Conservation (phyloP, 2,329 filamentous ascomycete genomes). For the Phialophora tarda region DNA sequence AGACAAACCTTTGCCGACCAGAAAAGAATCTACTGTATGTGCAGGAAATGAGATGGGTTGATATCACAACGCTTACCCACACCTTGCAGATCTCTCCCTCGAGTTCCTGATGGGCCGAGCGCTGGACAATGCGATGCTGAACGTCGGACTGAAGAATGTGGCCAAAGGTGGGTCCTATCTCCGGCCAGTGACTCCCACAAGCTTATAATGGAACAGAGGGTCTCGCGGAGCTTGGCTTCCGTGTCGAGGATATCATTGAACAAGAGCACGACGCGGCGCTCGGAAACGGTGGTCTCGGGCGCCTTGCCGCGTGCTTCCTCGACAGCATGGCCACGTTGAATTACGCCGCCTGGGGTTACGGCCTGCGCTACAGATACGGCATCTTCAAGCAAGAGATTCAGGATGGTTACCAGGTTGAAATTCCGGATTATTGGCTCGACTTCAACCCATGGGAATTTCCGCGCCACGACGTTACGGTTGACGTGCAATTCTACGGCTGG, state of each 20-base stretch:
- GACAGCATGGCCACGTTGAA: slow-evolving; percentile 94
- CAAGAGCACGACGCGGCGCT: slow-evolving; percentile 97
- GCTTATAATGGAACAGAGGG: slow-evolving; percentile 65
- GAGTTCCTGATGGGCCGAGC: slow-evolving; percentile 98
- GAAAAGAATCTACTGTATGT: slow-evolving; percentile 87
- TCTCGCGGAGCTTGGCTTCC: slow-evolving; percentile 87
- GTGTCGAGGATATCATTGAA: slow-evolving; percentile 90
- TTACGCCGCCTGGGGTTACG: slow-evolving; percentile 97
- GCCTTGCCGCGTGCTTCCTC: slow-evolving; percentile 93
- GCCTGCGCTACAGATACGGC: slow-evolving; percentile 90
- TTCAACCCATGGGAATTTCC: slow-evolving; percentile 99
- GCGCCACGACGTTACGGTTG: slow-evolving; percentile 90
- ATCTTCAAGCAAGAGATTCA: slow-evolving; percentile 99
- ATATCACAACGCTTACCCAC: slow-evolving; percentile 15
- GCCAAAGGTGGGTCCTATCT: slow-evolving; percentile 68
- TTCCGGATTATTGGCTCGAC: slow-evolving; percentile 98
- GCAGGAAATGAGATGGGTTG: background rate
- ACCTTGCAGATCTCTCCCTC: slow-evolving; percentile 75
- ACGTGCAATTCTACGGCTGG: slow-evolving; percentile 94
- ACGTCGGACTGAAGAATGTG: slow-evolving; percentile 83
- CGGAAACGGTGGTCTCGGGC: slow-evolving; percentile 92
- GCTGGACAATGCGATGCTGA: slow-evolving; percentile 98
- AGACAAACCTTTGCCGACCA: slow-evolving; percentile 86
- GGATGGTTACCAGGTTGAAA: slow-evolving; percentile 96
- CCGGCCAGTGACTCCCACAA: slow-evolving; percentile 26